Percentiles rank a stretch among this genome's conserved stretches.
These are phyloP conservation scores for Rhizopogon rudus DNA, from an alignment of 768 basidiomycete genomes.

Conservation along the genomic window DNA sequence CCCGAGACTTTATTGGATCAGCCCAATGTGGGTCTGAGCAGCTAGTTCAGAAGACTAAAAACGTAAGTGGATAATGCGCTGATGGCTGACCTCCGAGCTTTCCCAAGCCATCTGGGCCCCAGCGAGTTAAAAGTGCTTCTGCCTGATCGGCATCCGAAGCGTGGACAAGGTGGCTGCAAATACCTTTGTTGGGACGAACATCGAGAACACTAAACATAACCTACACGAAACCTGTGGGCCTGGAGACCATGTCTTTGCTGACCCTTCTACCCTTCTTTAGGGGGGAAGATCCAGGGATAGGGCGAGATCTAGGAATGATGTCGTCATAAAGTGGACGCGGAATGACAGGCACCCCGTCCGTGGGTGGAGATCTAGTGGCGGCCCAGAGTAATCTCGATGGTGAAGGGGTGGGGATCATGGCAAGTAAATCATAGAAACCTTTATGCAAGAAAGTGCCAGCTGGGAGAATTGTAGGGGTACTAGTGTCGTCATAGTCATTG, in stretches of 20 bases:
- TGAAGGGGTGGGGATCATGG: slow-evolving; percentile 68
- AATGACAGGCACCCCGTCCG: slow-evolving; percentile 33
- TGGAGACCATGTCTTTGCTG: slow-evolving; percentile 87
- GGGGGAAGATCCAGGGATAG: slow-evolving; percentile 19
- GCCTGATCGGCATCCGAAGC: slow-evolving; percentile 89
- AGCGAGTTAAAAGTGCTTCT: slow-evolving; percentile 79
- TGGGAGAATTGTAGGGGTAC: slow-evolving; percentile 44
- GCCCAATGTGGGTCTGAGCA: slow-evolving; percentile 82
- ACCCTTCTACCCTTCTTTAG: slow-evolving; percentile 58
- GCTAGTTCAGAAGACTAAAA: slow-evolving; percentile 16
- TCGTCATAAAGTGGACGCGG: slow-evolving; percentile 72
- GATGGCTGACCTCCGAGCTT: slow-evolving; percentile 73
- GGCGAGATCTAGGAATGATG: slow-evolving; percentile 22
- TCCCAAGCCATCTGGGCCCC: slow-evolving; percentile 86
- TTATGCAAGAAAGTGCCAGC: slow-evolving; percentile 77
- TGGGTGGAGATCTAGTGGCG: slow-evolving; percentile 19
- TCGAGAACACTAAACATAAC: slow-evolving; percentile 27
- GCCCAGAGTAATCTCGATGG: slow-evolving; percentile 65
- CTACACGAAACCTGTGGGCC: slow-evolving; percentile 80
- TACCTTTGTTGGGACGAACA: slow-evolving; percentile 12
- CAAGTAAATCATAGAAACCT: slow-evolving; percentile 84
- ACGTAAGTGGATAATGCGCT: slow-evolving; percentile 8
- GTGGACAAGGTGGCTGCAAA: slow-evolving; percentile 76
- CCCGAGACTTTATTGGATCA: slow-evolving; percentile 76
- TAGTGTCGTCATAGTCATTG: slow-evolving; percentile 33